Conservation (phyloP, 2,329 filamentous ascomycete species). For the Helicocarpus griseus region DNA sequence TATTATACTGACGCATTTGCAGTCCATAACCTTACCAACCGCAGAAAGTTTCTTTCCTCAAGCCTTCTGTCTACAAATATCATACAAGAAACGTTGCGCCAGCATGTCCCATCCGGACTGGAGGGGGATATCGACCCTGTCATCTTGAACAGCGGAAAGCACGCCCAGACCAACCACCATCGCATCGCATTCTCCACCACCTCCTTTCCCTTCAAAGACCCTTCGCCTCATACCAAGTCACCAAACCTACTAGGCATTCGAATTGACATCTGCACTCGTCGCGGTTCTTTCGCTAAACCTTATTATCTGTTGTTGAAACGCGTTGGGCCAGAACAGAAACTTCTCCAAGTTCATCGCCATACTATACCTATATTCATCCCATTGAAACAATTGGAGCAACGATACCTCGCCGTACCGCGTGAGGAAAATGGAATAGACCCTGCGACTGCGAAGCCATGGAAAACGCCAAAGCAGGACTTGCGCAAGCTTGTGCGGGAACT, state of each 20-base stretch:
- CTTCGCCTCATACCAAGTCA: conserved; percentile 23
- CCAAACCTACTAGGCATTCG: conserved; percentile 31
- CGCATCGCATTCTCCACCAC: conserved; percentile 37
- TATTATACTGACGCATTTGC: conserved; percentile 10
- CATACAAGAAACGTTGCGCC: conserved; percentile 24
- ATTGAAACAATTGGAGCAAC: conserved; percentile 26
- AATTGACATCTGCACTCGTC: conserved; percentile 31
- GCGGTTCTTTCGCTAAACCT: conserved; percentile 31
- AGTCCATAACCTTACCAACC: conserved; percentile 32
- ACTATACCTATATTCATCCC: conserved; percentile 38
- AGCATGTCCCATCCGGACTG: conserved; percentile 6
- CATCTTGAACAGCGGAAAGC: conserved; percentile 21
- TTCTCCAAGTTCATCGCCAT: conserved; percentile 31
- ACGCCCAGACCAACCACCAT: conserved; percentile 31
- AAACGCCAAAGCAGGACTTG: conserved; percentile 26
- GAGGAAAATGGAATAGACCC: conserved; percentile 11
- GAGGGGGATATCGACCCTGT: conserved; percentile 24
- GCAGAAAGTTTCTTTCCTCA: conserved; percentile 29
- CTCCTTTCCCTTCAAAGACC: conserved; percentile 38
- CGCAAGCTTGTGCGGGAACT: conserved; percentile 28
- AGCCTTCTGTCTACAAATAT: conserved; percentile 32
- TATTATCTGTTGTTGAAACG: conserved; percentile 34
- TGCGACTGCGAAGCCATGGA: conserved; percentile 13
- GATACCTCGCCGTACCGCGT: conserved; percentile 23
- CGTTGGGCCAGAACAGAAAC: conserved; percentile 13